Conservation (phyloP, 345 rosid genomes). For the Psidium guajava region DNA sequence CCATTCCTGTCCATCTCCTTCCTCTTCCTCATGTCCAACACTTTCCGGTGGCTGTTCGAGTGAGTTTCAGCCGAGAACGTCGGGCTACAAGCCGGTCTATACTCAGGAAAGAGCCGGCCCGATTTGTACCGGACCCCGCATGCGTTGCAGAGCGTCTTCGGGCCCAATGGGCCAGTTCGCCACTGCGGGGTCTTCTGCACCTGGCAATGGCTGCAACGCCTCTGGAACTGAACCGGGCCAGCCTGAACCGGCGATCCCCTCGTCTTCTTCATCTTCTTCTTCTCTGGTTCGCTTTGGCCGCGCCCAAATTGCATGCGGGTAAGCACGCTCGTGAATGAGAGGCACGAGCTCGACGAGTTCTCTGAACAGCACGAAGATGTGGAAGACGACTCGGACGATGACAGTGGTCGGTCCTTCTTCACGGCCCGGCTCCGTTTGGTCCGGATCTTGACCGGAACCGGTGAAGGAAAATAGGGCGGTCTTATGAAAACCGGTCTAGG, state of each 20-base stretch:
- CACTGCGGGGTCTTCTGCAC: constrained; percentile 40
- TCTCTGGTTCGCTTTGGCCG: background rate
- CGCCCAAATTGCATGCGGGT: background rate
- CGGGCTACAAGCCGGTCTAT: constrained; percentile 46
- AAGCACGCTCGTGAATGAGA: constrained; percentile 1
- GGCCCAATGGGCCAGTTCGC: constrained; percentile 33
- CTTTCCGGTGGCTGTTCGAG: constrained; percentile 38
- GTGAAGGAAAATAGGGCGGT: constrained; percentile 12
- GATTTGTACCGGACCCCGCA: constrained; percentile 44
- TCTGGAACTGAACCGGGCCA: background rate
- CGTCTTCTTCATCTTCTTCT: constrained; percentile 9
- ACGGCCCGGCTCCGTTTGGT: constrained; percentile 26
- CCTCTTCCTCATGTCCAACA: constrained; percentile 34
- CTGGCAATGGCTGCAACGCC: constrained; percentile 43
- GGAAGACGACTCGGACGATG: constrained; percentile 6
- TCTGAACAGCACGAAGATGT: constrained; percentile 17
- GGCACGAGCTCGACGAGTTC: constrained; percentile 5
- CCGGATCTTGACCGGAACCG: constrained; percentile 29
- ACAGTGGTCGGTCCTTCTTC: constrained; percentile 7
- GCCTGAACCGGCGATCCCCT: background rate
- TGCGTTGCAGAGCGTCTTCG: constrained; percentile 37
- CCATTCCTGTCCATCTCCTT: constrained; percentile 8
- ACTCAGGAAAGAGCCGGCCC: constrained; percentile 37
- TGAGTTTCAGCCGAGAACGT: constrained; percentile 25
- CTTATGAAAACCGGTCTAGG: background rate